A percentile compares a stretch with the other conserved stretches of the same genome.
These are phyloP conservation scores for Xylaria sp. DNA, from an alignment of 2,329 filamentous ascomycete species.

Conservation along the genomic window DNA sequence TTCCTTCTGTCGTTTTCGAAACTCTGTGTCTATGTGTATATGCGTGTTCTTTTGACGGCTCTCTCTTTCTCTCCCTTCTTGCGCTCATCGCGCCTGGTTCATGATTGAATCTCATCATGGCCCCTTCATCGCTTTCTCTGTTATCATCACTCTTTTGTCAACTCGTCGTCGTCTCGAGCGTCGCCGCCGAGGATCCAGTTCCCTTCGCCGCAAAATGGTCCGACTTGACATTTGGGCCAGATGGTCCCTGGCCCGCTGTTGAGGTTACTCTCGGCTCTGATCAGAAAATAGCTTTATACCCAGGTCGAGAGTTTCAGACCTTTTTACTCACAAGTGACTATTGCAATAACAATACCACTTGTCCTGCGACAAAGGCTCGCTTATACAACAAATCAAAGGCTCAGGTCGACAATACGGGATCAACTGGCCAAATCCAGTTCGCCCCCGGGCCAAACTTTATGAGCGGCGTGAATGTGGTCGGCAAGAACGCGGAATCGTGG, in stretches of 20 bases:
- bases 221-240: conserved; percentile 39
- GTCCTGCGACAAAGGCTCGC: conserved; percentile 36
- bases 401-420: conserved; percentile 36
- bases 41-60: neutral
- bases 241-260: conserved; percentile 45
- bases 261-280: conserved; percentile 33
- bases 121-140: conserved; percentile 27
- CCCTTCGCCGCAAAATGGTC: conserved; percentile 38
- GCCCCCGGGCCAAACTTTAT: conserved; percentile 34
- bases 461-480: conserved; percentile 34
- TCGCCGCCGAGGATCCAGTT: conserved; percentile 23
- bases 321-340: conserved; percentile 40
- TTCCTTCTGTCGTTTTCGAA: neutral
- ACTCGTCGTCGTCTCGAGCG: conserved; percentile 28
- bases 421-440: conserved; percentile 34
- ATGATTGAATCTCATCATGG: conserved; percentile 28
- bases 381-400: conserved; percentile 39
- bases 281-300: conserved; percentile 39
- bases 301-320: conserved; percentile 38
- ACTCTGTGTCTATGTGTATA: neutral
- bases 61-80: conserved; percentile 8
- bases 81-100: conserved; percentile 24
- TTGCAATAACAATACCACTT: conserved; percentile 37
- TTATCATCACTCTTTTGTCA: conserved; percentile 35
- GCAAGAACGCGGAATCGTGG: conserved; percentile 34